Evolutionary conservation across 2,329 filamentous ascomycete species (phyloP).

Genomic region (Aspergillus udagawae): DNA sequence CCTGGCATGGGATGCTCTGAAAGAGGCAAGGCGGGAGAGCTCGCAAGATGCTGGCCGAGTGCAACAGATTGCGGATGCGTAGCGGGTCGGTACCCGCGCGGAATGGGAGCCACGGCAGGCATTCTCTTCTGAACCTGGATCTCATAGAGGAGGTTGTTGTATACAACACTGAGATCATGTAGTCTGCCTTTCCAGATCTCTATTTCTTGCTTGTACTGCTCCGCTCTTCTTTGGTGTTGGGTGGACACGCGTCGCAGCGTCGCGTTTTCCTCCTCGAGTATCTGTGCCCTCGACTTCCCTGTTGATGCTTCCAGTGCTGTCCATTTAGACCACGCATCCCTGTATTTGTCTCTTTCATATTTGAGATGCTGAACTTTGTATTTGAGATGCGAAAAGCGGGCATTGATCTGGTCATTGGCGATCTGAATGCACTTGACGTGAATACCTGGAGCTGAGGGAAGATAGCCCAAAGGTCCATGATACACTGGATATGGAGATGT

Average conservation of each 20-base stretch:
- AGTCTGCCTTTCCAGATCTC: slow-evolving; percentile 22
- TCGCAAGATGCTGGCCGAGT: background rate
- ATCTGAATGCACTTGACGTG: slow-evolving; percentile 27
- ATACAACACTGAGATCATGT: slow-evolving; percentile 16
- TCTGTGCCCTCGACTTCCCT: slow-evolving; percentile 22
- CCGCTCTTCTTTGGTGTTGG: slow-evolving; percentile 20
- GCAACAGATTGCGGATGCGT: background rate
- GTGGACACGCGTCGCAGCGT: slow-evolving; percentile 22
- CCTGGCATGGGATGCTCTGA: background rate
- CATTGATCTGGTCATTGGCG: slow-evolving; percentile 17
- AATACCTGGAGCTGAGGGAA: slow-evolving; percentile 26
- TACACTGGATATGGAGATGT: slow-evolving; percentile 30
- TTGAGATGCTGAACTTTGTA: slow-evolving; percentile 21
- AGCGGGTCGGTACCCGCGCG: slow-evolving; percentile 15
- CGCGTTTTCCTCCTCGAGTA: slow-evolving; percentile 18
- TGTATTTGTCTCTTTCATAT: slow-evolving; percentile 27
- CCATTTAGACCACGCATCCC: slow-evolving; percentile 20
- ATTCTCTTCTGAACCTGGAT: slow-evolving; percentile 16
- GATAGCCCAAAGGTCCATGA: slow-evolving; percentile 23
- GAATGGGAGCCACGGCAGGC: slow-evolving; percentile 14
- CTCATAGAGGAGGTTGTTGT: slow-evolving; percentile 25
- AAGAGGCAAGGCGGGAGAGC: background rate
- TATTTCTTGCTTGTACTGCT: slow-evolving; percentile 24
- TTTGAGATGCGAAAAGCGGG: slow-evolving; percentile 19
- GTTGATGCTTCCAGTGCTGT: slow-evolving; percentile 22